Evolutionary conservation across 2,329 filamentous ascomycete species (phyloP), one percentile per base, ranked within the genome.

Genomic region (Colletotrichum chrysophilum): DNA sequence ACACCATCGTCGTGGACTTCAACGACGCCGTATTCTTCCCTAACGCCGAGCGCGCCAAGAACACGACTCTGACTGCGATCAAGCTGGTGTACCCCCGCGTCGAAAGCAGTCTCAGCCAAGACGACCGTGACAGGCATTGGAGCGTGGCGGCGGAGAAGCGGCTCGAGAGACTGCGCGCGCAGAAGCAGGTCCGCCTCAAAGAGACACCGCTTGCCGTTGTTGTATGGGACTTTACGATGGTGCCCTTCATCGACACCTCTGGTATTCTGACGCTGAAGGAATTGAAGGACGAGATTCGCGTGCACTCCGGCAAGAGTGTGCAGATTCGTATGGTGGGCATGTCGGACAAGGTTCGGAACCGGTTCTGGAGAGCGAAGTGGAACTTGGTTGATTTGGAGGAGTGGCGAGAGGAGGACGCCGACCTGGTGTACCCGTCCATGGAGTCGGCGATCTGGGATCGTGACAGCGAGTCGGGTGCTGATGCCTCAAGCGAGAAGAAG

Each of bases 11-110:
- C 58, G 91, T 93, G 79, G 85, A 85, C 7, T 91, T 92, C 81
- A 87, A 86, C 52, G 89, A 91, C 71, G 88, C 89, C 3, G 83
- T 93, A 36, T 89, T 93, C 82, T 93, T 93, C 84, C 89, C 88
- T 76, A 93, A 93, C 79, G 90, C 91, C 3, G 90, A 91, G 74
- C 65, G 74, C 52, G 74, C 71, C 30, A 76, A 76, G 60, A 76
- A 56, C 9, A n/a, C 74, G 24, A 84, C 87, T 32, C 82, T 88
- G 70, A 91, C 89, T 56, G 85, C 82, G 4, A 82, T 84, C 18
- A 87, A 90, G 26, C 82, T 91, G 18, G 79, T 84, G 5, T 85
- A 87, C 74, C 71, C 74, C 4, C 74, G 71, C 16, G 71, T 71
- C 0, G 70, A 76, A 21, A 75, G 66, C 43, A 82, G 84, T 62